Conservation (phyloP, 2,329 filamentous ascomycete species). For the Clonostachys rosea region DNA sequence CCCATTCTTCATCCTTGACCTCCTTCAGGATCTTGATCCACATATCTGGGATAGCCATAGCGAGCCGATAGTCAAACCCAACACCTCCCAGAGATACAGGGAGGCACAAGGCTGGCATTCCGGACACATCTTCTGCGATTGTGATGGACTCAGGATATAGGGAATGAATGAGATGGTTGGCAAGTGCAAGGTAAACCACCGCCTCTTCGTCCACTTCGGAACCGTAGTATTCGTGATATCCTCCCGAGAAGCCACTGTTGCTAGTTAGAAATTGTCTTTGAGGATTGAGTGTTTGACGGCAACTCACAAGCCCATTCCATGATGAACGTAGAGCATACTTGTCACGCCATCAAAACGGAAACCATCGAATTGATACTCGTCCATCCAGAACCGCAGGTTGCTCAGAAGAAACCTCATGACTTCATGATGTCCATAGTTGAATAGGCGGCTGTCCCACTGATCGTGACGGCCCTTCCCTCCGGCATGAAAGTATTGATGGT, state of each 20-base stretch:
- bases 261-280: conserved; percentile 12
- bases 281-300: background rate
- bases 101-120: conserved; percentile 95
- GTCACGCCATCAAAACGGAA: conserved; percentile 98
- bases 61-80: conserved; percentile 94
- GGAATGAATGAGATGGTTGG: conserved; percentile 92
- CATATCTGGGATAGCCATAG: conserved; percentile 97
- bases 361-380: conserved; percentile 93
- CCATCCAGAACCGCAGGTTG: conserved; percentile 98
- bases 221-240: conserved; percentile 98
- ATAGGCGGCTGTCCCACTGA: conserved; percentile 91
- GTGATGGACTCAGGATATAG: conserved; percentile 86
- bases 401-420: conserved; percentile 93
- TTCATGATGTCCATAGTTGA: conserved; percentile 95
- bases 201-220: conserved; percentile 86
- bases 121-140: conserved; percentile 94
- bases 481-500: conserved; percentile 93
- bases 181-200: conserved; percentile 90
- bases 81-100: conserved; percentile 82
- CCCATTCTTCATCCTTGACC: conserved; percentile 85
- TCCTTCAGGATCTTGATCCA: conserved; percentile 99
- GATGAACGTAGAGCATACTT: conserved; percentile 94
- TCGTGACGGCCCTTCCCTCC: conserved; percentile 83
- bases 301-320: conserved; percentile 91
- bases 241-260: conserved; percentile 86